Evolutionary conservation across 2,329 filamentous ascomycete species (phyloP).

Genomic region (Fusarium sp.): DNA sequence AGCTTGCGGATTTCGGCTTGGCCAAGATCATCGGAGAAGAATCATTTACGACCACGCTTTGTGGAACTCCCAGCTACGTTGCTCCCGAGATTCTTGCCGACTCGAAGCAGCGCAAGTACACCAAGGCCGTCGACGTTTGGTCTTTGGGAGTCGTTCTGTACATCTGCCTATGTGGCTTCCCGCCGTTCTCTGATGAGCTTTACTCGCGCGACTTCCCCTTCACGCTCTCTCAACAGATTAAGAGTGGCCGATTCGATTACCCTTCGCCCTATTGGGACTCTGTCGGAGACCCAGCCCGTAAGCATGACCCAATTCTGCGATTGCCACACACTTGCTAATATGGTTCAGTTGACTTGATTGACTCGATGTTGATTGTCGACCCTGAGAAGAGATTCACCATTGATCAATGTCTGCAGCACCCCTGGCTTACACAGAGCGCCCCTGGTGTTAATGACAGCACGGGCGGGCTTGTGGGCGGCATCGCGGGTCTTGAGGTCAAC

Average conservation of each 20-base stretch:
- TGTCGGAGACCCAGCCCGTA: constrained; percentile 76
- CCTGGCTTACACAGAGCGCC: constrained; percentile 81
- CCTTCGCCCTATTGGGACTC: constrained; percentile 90
- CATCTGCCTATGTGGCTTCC: constrained; percentile 96
- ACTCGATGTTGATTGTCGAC: constrained; percentile 93
- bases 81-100: constrained; percentile 95
- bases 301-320: constrained; percentile 45
- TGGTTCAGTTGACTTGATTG: constrained; percentile 83
- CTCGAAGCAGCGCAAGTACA: constrained; percentile 86
- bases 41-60: constrained; percentile 96
- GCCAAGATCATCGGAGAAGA: constrained; percentile 99
- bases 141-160: constrained; percentile 98
- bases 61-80: constrained; percentile 97
- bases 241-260: constrained; percentile 90
- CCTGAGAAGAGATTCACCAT: constrained; percentile 87
- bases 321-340: constrained; percentile 8
- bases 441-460: constrained; percentile 85
- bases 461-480: constrained; percentile 89
- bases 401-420: constrained; percentile 91
- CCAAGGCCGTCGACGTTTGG: constrained; percentile 96
- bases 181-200: constrained; percentile 96
- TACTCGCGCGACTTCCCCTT: constrained; percentile 87
- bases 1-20: constrained; percentile 95
- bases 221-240: constrained; percentile 92
- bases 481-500: constrained; percentile 86